phyloP scores from a whole-genome alignment of 2,329 filamentous ascomycete species.

The Rhynchosporium agropyri region DNA sequence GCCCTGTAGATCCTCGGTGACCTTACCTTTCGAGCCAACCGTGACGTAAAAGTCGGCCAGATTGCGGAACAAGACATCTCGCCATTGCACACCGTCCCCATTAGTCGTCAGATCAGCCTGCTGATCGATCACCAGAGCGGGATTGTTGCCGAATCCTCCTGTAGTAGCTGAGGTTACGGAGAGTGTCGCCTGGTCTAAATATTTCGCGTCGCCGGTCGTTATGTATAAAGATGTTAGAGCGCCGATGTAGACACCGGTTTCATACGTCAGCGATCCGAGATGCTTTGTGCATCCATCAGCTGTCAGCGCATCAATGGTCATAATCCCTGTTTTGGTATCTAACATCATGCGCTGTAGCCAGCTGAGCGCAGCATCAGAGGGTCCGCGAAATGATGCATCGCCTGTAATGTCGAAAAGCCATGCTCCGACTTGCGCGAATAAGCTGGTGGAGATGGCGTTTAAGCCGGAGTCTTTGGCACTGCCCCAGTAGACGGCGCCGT shows the following conservation, averaged over 20 bases:
- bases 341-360: slow-evolving; percentile 26
- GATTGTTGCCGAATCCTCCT: slow-evolving; percentile 15
- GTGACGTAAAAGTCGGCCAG: slow-evolving; percentile 19
- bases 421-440: slow-evolving; percentile 24
- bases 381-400: slow-evolving; percentile 19
- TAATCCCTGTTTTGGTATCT: slow-evolving; percentile 19
- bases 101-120: slow-evolving; percentile 11
- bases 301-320: slow-evolving; percentile 19
- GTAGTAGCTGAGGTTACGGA: slow-evolving; percentile 7
- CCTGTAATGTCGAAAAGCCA: slow-evolving; percentile 22
- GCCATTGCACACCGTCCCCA: slow-evolving; percentile 20
- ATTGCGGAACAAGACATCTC: slow-evolving; percentile 24
- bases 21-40: slow-evolving; percentile 1
- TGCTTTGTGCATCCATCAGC: slow-evolving; percentile 16
- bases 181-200: slow-evolving; percentile 19
- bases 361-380: slow-evolving; percentile 10
- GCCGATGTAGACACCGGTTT: slow-evolving; percentile 29
- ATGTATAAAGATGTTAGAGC: slow-evolving; percentile 24
- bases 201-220: slow-evolving; percentile 19
- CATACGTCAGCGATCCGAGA: slow-evolving; percentile 25
- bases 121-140: slow-evolving; percentile 18
- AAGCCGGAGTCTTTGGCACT: slow-evolving; percentile 14
- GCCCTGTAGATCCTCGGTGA: slow-evolving; percentile 7
- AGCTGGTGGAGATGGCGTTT: slow-evolving; percentile 27
- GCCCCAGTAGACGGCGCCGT: slow-evolving; percentile 28